Conservation (phyloP, 352 stramenopile genomes). For the Phytophthora fragariaefolia region DNA sequence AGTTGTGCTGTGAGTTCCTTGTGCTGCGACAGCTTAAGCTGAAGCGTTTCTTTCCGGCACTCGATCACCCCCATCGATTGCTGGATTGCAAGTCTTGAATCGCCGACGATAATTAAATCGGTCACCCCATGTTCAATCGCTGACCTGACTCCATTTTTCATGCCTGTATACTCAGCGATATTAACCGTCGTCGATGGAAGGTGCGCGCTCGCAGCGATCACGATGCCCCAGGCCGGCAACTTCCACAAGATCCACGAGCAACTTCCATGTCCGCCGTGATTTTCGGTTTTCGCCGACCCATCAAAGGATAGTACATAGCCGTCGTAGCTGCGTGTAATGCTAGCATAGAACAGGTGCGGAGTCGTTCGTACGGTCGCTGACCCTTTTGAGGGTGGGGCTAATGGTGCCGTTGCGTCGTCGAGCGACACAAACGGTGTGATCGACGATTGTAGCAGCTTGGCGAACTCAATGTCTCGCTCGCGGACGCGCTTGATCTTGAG, state of each 20-base stretch:
- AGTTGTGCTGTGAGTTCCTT: not conserved
- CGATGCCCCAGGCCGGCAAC: slow-evolving; percentile 2
- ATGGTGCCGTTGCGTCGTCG: not conserved
- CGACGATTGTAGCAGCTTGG: not conserved
- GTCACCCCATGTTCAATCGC: not conserved
- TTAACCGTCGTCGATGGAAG: slow-evolving; percentile 6
- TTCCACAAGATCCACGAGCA: slow-evolving; percentile 12
- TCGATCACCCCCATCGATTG: slow-evolving; percentile 7
- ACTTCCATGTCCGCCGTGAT: slow-evolving; percentile 11
- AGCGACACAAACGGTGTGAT: not conserved
- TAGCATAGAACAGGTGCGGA: not conserved
- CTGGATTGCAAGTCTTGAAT: not conserved
- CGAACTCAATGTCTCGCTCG: not conserved
- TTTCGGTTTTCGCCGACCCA: slow-evolving; percentile 7
- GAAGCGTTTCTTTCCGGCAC: not conserved
- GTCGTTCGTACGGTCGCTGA: not conserved
- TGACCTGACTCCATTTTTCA: slow-evolving; percentile 5
- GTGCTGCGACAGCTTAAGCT: not conserved
- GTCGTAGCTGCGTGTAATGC: not conserved
- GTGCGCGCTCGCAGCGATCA: slow-evolving; percentile 14
- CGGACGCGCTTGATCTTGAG: not conserved
- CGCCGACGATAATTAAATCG: not conserved
- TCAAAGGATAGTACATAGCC: slow-evolving; percentile 11
- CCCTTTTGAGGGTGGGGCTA: not conserved
- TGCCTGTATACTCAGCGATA: slow-evolving; percentile 2